Evolutionary conservation across 2,329 filamentous ascomycete genomes (phyloP).

Genomic region (Raffaelea arxii): DNA sequence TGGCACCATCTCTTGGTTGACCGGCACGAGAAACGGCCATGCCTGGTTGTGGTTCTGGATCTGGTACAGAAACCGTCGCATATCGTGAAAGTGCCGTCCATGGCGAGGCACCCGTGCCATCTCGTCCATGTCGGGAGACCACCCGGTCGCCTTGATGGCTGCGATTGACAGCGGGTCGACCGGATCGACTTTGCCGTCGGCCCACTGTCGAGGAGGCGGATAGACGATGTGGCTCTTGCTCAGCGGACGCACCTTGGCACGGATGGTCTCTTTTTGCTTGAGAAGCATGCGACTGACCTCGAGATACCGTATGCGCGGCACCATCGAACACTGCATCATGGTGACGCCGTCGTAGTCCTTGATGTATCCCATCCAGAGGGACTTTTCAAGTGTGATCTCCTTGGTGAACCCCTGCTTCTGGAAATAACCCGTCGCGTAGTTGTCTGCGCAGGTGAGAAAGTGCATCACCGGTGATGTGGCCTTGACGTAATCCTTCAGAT

Average conservation of each 20-base stretch:
- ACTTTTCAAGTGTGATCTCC: slow-evolving; percentile 84
- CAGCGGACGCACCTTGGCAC: slow-evolving; percentile 88
- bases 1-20: slow-evolving; percentile 92
- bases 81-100: slow-evolving; percentile 90
- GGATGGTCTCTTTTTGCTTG: slow-evolving; percentile 93
- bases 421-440: slow-evolving; percentile 98
- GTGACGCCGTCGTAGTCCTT: slow-evolving; percentile 99
- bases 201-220: slow-evolving; percentile 73
- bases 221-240: slow-evolving; percentile 84
- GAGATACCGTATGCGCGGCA: slow-evolving; percentile 88
- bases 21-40: slow-evolving; percentile 91
- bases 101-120: slow-evolving; percentile 89
- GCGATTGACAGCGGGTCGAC: slow-evolving; percentile 82
- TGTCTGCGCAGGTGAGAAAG: slow-evolving; percentile 96
- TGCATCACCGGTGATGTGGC: slow-evolving; percentile 96
- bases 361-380: slow-evolving; percentile 98
- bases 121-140: slow-evolving; percentile 97
- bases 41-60: slow-evolving; percentile 87
- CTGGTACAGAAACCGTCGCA: slow-evolving; percentile 86
- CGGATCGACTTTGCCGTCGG: slow-evolving; percentile 50
- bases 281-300: slow-evolving; percentile 88
- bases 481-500: slow-evolving; percentile 96
- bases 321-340: slow-evolving; percentile 98
- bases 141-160: slow-evolving; percentile 88
- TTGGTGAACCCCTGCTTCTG: slow-evolving; percentile 99